Conservation (phyloP, 495 filamentous ascomycete genomes). For the Cercophora newfieldiana region DNA sequence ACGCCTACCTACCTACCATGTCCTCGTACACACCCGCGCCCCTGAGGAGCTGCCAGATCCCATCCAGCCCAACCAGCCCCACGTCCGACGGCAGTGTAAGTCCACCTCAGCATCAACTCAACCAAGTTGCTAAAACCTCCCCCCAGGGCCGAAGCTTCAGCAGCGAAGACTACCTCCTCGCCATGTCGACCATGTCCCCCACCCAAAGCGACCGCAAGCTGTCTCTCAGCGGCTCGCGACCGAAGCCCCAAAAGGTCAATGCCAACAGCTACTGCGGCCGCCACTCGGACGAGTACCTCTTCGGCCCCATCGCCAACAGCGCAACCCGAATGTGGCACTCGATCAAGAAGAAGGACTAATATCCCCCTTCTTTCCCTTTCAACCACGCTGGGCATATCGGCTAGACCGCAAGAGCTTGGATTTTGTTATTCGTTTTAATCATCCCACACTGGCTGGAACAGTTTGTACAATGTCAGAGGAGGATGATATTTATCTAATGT, state of each 20-base stretch:
- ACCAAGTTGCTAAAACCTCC: not conserved
- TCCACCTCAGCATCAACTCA: not conserved
- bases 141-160: not conserved
- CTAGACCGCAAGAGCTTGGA: slow-evolving; percentile 10
- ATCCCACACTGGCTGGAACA: slow-evolving; percentile 27
- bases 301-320: slow-evolving; percentile 27
- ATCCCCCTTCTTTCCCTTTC: not conserved
- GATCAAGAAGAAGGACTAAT: slow-evolving; percentile 26
- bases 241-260: slow-evolving; percentile 28
- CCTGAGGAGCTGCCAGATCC: no score
- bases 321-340: slow-evolving; percentile 28
- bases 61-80: not conserved
- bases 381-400: not conserved
- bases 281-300: slow-evolving; percentile 36
- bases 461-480: slow-evolving; percentile 18
- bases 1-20: not conserved
- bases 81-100: not conserved
- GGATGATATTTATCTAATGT: slow-evolving; percentile 11
- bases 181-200: not conserved
- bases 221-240: not conserved
- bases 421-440: slow-evolving; percentile 5
- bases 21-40: not conserved
- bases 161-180: not conserved
- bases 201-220: not conserved
- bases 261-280: slow-evolving; percentile 40